Evolutionary conservation across 192 early-diverging fungal species (phyloP), one percentile per base, ranked within the genome.

Genomic region (Coemansia sp.): DNA sequence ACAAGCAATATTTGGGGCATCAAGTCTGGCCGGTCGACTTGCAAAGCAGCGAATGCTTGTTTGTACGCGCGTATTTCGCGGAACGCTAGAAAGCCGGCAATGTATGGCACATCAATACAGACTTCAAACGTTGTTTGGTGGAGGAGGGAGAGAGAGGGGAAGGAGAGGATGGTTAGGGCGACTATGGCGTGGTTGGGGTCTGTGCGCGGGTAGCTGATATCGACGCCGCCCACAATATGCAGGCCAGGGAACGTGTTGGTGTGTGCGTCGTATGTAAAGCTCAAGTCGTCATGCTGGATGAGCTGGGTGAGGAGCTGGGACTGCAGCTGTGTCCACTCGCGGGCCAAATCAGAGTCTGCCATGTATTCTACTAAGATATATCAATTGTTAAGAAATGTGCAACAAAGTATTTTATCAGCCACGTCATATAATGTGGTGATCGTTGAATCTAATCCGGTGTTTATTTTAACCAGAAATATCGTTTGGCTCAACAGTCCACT

Each of bases 21-120:
- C 25, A 92, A 62, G 5, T 87, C 67, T 2, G 91, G 88, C 0
- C 60, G 59, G 2, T 57, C 32, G 32, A 7, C 47, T 12, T 72
- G 79, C n/a, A 96, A 67, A 10, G 66, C 69, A 4, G 63, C 62
- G 32, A 96, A 75, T 48, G 91, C 76, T 8, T 65, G 57, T 19
- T 76, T 57, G 27, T 95, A 75, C 1, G 89, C 86, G 0, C 82
- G 79, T 1, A 87, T 83, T 63, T 98, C 96, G 12, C 95, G 87
- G 75, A 96, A 94, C 0, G 95, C 96, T n/a, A 98, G 84, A 72
- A 88, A 98, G 1, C 91, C 91, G 1, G 95, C 81, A 48, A 92
- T 89, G 68, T 98, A 98, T 0, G 96, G 96, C 25, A 87, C 63
- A 0, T 69, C 70, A 17, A 98, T 75, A 19, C 72, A 70, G 5